Evolutionary conservation across 352 stramenopile species (phyloP), one percentile per base, ranked within the genome.

Genomic region (Phytophthora macrochlamydospora): DNA sequence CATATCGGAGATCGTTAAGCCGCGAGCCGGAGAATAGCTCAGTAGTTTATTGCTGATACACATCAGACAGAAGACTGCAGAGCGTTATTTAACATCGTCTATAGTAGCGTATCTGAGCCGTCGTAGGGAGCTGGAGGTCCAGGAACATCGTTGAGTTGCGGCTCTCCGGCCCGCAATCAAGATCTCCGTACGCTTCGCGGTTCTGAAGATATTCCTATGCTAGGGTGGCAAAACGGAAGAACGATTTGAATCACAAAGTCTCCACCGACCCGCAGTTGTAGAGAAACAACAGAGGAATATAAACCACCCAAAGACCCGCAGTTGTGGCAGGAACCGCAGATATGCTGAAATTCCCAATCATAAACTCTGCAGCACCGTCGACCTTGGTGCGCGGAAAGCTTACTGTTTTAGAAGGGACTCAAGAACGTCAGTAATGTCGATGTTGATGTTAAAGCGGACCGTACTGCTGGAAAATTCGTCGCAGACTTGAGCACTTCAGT

Each of bases 381-480:
- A 2, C 71, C 74, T 73, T 87, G 78, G 57, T 76, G 87, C 32
- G 85, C 57, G 2, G 82, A 42, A 18, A 63, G 72, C 35, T 75
- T 74, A 5, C 87, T 50, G 54, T 88, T 87, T 35, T 75, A 65
- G 31, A 81, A 85, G 35, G 60, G 57, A 14, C 85, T 63, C 37
- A 73, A 71, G 12, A 85, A 69, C 0, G 59, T 61, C 59, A 90
- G 51, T 44, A 81, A 88, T 11, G 62, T 48, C 0, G 62, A 33
- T 18, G 44, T 50, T 12, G 69, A 46, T 4, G 61, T 24, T 24
- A 51, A 14, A 49, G 37, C 2, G 30, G 7, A 53, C 13, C 12
- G 12, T 52, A 38, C 62, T 63, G 24, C 7, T 33, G 49, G 60
- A 65, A 75, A 73, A 30, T 61, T 62, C 35, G 67, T 67, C 8